Evolutionary conservation across 2,329 filamentous ascomycete genomes (phyloP).

Genomic region (Pseudocercospora macadamiae): DNA sequence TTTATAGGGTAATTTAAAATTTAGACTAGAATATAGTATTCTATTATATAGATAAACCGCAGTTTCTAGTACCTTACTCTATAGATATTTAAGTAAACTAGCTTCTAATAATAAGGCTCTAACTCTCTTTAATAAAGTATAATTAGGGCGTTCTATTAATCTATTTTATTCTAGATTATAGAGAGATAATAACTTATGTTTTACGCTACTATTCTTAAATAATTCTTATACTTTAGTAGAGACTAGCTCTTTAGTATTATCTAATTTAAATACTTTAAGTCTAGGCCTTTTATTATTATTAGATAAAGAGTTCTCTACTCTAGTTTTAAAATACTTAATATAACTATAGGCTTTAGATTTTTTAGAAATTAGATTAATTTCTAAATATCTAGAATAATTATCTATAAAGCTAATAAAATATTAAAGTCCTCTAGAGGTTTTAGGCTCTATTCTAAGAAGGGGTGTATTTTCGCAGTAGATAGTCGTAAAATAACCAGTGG

Average conservation of each 20-base stretch:
- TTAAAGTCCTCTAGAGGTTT: too few relatives aligned
- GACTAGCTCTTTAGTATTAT: constrained; percentile 14
- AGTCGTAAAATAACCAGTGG: too few relatives aligned
- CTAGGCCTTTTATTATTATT: constrained; percentile 12
- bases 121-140: background rate
- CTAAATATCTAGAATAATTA: constrained; percentile 15
- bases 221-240: constrained; percentile 7
- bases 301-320: background rate
- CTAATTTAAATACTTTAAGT: constrained; percentile 14
- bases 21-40: background rate
- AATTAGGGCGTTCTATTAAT: constrained; percentile 15
- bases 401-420: constrained; percentile 19
- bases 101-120: background rate
- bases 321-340: constrained; percentile 13
- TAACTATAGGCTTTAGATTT: too few relatives aligned
- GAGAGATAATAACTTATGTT: background rate
- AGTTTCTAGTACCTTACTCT: background rate
- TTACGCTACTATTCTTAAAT: constrained; percentile 6
- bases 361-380: constrained; percentile 9
- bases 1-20: background rate
- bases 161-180: constrained; percentile 14
- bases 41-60: background rate
- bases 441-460: too few relatives aligned
- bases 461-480: too few relatives aligned
- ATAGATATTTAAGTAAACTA: background rate